Evolutionary conservation across 257 asterid genomes (phyloP).

Genomic region (Nicotiana knightiana): DNA sequence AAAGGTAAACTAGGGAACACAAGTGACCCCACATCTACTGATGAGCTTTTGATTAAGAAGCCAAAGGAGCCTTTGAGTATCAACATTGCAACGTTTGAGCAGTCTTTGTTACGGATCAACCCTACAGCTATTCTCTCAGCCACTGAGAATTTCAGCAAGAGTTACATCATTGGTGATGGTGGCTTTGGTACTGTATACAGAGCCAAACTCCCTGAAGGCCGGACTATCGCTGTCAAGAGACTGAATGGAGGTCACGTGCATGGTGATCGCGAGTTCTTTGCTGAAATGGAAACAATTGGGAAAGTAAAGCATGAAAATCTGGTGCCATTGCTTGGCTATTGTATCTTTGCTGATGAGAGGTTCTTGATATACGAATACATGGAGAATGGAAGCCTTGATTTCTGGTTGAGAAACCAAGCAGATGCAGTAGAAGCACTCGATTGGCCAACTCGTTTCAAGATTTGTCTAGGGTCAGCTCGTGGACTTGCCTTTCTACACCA

Average conservation of each 20-base stretch:
- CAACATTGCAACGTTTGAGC: slow-evolving; percentile 72
- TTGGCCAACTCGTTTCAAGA: slow-evolving; percentile 71
- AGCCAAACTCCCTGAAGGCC: slow-evolving; percentile 45
- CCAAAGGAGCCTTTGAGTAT: slow-evolving; percentile 69
- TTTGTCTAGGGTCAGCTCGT: slow-evolving; percentile 57
- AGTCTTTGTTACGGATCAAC: slow-evolving; percentile 46
- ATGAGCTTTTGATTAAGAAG: slow-evolving; percentile 39
- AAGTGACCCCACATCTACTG: slow-evolving; percentile 37
- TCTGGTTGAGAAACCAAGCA: slow-evolving; percentile 50
- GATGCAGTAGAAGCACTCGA: slow-evolving; percentile 33
- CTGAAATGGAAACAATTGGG: slow-evolving; percentile 84
- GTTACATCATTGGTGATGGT: slow-evolving; percentile 66
- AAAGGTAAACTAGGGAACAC: slow-evolving; percentile 27
- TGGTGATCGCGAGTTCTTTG: slow-evolving; percentile 66
- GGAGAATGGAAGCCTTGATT: slow-evolving; percentile 82
- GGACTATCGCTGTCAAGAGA: slow-evolving; percentile 58
- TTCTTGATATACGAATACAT: slow-evolving; percentile 66
- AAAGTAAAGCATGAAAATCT: slow-evolving; percentile 66
- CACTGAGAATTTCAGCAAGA: slow-evolving; percentile 65
- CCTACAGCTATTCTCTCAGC: slow-evolving; percentile 56
- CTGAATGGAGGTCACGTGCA: slow-evolving; percentile 55
- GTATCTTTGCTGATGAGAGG: slow-evolving; percentile 56
- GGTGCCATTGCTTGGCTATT: slow-evolving; percentile 64
- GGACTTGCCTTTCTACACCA: slow-evolving; percentile 80
- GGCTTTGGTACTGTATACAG: slow-evolving; percentile 73